phyloP scores from a whole-genome alignment of 768 basidiomycete species.

The Lanmaoa rubissima region DNA sequence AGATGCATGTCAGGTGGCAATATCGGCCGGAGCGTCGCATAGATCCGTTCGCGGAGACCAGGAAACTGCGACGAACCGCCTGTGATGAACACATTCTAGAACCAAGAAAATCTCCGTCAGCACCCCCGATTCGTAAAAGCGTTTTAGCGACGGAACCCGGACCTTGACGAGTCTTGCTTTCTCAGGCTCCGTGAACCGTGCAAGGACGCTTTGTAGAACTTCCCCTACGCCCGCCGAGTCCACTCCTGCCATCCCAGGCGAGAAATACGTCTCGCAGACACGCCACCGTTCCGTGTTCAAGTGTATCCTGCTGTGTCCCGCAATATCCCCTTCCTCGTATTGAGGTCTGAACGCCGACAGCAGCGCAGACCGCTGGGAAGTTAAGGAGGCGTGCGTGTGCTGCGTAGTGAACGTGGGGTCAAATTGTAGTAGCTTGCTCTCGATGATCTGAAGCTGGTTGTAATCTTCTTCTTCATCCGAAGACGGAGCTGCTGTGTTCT shows the following conservation, averaged over 20 bases:
- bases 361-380: slow-evolving; percentile 78
- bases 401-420: slow-evolving; percentile 83
- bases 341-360: slow-evolving; percentile 81
- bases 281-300: slow-evolving; percentile 88
- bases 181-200: slow-evolving; percentile 64
- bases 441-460: slow-evolving; percentile 65
- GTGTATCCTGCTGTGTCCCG: slow-evolving; percentile 75
- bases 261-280: slow-evolving; percentile 90
- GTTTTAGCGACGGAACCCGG: no score
- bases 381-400: slow-evolving; percentile 78
- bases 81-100: slow-evolving; percentile 85
- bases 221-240: slow-evolving; percentile 96
- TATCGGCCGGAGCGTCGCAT: slow-evolving; percentile 76
- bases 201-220: slow-evolving; percentile 80
- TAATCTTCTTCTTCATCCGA: slow-evolving; percentile 92
- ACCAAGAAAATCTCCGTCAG: not conserved
- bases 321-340: slow-evolving; percentile 73
- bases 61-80: slow-evolving; percentile 78
- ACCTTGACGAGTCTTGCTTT: slow-evolving; percentile 78
- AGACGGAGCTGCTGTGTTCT: slow-evolving; percentile 70
- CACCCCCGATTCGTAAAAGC: not conserved
- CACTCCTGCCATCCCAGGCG: slow-evolving; percentile 90
- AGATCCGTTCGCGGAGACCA: slow-evolving; percentile 63
- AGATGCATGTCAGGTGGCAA: slow-evolving; percentile 82
- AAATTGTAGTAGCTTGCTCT: slow-evolving; percentile 74